phyloP scores from a whole-genome alignment of 2,329 filamentous ascomycete genomes.

The Penicillium sp. region DNA sequence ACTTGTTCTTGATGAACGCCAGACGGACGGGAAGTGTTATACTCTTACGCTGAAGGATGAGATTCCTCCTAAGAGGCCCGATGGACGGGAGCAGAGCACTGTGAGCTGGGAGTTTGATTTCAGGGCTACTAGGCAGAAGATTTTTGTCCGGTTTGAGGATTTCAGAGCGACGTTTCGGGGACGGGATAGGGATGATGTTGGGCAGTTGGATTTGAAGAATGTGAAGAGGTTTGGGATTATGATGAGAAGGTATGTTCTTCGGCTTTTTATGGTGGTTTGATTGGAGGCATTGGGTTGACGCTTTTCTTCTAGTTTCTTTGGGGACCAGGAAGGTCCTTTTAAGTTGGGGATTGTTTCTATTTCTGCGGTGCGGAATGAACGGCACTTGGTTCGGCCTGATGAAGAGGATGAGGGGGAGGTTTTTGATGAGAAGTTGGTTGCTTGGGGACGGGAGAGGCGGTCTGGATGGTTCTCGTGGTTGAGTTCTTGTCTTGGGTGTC shows the following conservation, averaged over 20 bases:
- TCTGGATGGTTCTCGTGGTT: conserved; percentile 13
- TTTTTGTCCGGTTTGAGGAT: conserved; percentile 63
- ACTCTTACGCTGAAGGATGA: conserved; percentile 74
- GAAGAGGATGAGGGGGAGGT: conserved; percentile 1
- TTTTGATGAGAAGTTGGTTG: conserved; percentile 13
- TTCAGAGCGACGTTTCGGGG: conserved; percentile 75
- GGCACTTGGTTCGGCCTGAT: conserved; percentile 14
- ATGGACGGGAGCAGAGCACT: conserved; percentile 69
- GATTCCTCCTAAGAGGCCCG: conserved; percentile 54
- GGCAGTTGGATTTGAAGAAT: conserved; percentile 57
- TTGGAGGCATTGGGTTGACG: conserved; percentile 1
- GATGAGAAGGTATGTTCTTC: conserved; percentile 67
- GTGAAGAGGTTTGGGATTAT: conserved; percentile 72
- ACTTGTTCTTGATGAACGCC: conserved; percentile 46
- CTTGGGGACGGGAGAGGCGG: background rate
- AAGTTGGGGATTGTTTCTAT: conserved; percentile 57
- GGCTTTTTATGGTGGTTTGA: background rate
- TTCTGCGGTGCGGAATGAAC: conserved; percentile 41
- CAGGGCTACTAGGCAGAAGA: conserved; percentile 25
- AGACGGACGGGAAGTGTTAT: conserved; percentile 64
- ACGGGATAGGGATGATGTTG: conserved; percentile 58
- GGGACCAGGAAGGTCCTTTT: conserved; percentile 69
- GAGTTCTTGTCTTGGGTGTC: conserved; percentile 13
- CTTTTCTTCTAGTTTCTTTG: conserved; percentile 64
- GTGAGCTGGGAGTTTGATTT: conserved; percentile 76